phyloP scores from a whole-genome alignment of 2,329 filamentous ascomycete species.

The Hypoxylon sp. region DNA sequence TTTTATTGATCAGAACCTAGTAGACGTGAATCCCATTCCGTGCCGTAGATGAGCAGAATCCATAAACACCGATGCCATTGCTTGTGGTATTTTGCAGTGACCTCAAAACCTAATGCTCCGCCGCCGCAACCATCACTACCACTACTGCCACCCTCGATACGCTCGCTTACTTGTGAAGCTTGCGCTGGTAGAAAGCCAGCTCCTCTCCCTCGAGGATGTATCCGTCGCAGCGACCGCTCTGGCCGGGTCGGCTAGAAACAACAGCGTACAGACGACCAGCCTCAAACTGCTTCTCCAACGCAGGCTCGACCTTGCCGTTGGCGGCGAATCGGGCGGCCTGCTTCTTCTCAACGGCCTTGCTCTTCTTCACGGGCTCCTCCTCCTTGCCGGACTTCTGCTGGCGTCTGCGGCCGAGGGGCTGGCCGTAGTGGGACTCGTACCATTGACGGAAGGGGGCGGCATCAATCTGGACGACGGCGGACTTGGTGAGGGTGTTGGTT shows the following conservation, averaged over 20 bases:
- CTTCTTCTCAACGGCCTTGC: constrained; percentile 96
- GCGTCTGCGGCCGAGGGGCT: constrained; percentile 88
- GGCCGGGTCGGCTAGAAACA: constrained; percentile 91
- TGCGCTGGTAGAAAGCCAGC: constrained; percentile 99
- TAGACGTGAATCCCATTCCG: constrained; percentile 54
- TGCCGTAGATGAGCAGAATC: constrained; percentile 56
- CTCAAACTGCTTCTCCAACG: constrained; percentile 99
- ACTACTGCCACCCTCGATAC: constrained; percentile 34
- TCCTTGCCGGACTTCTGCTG: constrained; percentile 83
- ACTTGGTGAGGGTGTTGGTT: constrained; percentile 99
- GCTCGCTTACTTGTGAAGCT: constrained; percentile 92
- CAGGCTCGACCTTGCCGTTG: constrained; percentile 90
- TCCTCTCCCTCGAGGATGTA: constrained; percentile 99
- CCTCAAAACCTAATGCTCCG: constrained; percentile 42
- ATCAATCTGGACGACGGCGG: constrained; percentile 98
- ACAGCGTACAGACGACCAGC: constrained; percentile 97
- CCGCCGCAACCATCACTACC: neutral
- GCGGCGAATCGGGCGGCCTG: constrained; percentile 87
- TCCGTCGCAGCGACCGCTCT: constrained; percentile 96
- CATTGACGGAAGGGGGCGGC: constrained; percentile 99
- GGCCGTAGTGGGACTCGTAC: constrained; percentile 99
- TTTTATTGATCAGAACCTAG: constrained; percentile 56
- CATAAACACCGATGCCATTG: constrained; percentile 57
- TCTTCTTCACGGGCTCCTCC: constrained; percentile 87
- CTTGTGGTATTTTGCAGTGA: constrained; percentile 49